Base-by-base conservation (phyloP, 192 early-diverging fungal genomes). In the Coemansia sp. region DNA sequence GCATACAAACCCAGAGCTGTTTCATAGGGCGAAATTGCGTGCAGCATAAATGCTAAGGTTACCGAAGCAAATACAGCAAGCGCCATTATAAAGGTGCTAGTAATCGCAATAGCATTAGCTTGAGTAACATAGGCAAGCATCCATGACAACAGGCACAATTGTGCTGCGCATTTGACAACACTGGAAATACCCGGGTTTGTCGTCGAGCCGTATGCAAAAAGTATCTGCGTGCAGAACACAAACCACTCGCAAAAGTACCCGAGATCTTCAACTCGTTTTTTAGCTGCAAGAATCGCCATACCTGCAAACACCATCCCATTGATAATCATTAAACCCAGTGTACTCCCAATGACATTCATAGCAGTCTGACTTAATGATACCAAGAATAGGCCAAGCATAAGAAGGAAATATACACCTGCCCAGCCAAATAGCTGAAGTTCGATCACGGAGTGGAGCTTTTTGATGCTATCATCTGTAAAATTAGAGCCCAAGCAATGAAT, bases 1-100 rank as follows among this genome's bases (percentile, higher is more conserved):
- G 31, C 31, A 33, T 60, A 60, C 31, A 60, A 18, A 8, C 57
- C 57, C 15, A 60, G 31, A 16, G 7, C 33, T 18, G 16, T 60
- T 36, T 60, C 57, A 34, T 60, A 36, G 0, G 57, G 57, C 31
- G 33, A 15, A 60, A 60, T 18, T 60, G 57, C 57, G 31, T 60
- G 57, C 16, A 60, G 31, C n/a, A 60, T n/a, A 18, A 60, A 60
- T 18, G 31, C 31, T 18, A 34, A 33, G 18, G 57, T 60, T 60
- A 60, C 31, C 8, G 57, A 60, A 9, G 31, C 31, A 20, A 60
- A 34, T 7, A 34, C 31, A 6, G 7, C 6, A 34, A 60, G 6
- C 16, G 31, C 16, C 29, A 60, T 60, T 31, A 34, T 36, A 16
- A 8, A n/a, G 9, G 15, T 24, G 34, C 16, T 60, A 34, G 57